Evolutionary conservation across 441 rosid genomes (phyloP).

Genomic region (Theobroma grandiflorum): DNA sequence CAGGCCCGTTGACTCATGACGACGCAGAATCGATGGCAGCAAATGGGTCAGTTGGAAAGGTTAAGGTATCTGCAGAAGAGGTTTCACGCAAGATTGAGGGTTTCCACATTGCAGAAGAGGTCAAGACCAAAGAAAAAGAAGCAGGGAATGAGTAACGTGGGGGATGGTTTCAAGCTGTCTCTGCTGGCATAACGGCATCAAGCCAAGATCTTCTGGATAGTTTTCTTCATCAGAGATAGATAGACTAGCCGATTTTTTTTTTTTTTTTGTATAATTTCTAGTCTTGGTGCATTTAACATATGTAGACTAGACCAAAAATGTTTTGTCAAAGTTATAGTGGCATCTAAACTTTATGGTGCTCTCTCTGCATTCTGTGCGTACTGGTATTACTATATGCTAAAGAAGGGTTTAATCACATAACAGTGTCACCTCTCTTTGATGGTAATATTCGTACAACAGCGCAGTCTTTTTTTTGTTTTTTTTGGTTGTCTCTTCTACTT

Average conservation of each 20-base stretch:
- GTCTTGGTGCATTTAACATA: not conserved
- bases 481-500: too few species aligned
- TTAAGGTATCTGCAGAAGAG: slow-evolving; percentile 67
- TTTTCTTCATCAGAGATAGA: slow-evolving; percentile 2
- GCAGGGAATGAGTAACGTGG: slow-evolving; percentile 53
- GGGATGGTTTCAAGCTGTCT: slow-evolving; percentile 35
- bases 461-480: not conserved
- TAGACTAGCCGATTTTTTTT: not conserved
- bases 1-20: slow-evolving; percentile 56
- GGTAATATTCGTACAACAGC: not conserved
- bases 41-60: slow-evolving; percentile 61
- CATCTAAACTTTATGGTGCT: not conserved
- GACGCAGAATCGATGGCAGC: slow-evolving; percentile 38
- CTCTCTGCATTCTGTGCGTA: not conserved
- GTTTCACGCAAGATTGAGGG: slow-evolving; percentile 70
- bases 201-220: not conserved
- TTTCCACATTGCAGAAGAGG: slow-evolving; percentile 45
- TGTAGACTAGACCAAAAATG: not conserved
- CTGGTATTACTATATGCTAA: not conserved
- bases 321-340: slow-evolving; percentile 1
- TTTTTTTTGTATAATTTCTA: not conserved
- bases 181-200: not conserved
- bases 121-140: slow-evolving; percentile 22
- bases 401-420: not conserved
- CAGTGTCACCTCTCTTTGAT: not conserved